phyloP scores from a whole-genome alignment of 164 flowering plant genomes.

The Stephania yunnanensis region DNA sequence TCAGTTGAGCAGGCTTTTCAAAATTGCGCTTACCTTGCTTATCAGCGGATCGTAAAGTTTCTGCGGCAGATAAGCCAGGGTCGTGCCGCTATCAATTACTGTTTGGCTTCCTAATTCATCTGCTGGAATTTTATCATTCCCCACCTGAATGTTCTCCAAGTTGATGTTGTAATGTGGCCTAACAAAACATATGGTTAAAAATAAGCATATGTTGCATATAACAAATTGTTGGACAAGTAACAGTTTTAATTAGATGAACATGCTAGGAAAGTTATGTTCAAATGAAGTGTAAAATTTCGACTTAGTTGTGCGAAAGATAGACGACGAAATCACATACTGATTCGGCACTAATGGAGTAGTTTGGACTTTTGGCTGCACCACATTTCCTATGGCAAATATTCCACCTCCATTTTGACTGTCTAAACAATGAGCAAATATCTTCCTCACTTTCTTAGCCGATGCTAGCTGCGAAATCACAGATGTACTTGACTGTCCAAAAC shows the following conservation, averaged over 20 bases:
- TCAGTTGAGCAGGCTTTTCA: neutral
- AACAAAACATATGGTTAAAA: constrained; percentile 27
- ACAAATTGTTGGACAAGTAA: too few species aligned
- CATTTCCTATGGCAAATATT: constrained; percentile 85
- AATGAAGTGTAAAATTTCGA: too few species aligned
- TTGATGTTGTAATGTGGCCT: constrained; percentile 86
- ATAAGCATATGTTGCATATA: constrained; percentile 9
- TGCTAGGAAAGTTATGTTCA: too few species aligned
- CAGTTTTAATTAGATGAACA: too few species aligned
- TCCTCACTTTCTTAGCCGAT: constrained; percentile 63
- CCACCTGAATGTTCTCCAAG: constrained; percentile 74
- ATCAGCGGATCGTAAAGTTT: constrained; percentile 43
- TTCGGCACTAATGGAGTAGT: constrained; percentile 73
- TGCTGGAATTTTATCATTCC: constrained; percentile 51
- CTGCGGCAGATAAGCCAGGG: constrained; percentile 77
- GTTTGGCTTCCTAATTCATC: constrained; percentile 58
- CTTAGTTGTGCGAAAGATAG: too few species aligned
- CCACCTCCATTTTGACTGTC: constrained; percentile 84
- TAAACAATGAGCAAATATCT: constrained; percentile 82
- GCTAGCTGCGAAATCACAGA: constrained; percentile 93
- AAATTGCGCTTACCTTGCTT: constrained; percentile 24
- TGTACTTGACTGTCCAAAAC: constrained; percentile 91
- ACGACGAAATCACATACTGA: constrained; percentile 57
- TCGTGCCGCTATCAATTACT: constrained; percentile 91
- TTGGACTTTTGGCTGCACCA: constrained; percentile 68